Evolutionary conservation across 176 grass and related monocot genomes (phyloP), one percentile per base, ranked within the genome.

Genomic region (Oryza officinalis): DNA sequence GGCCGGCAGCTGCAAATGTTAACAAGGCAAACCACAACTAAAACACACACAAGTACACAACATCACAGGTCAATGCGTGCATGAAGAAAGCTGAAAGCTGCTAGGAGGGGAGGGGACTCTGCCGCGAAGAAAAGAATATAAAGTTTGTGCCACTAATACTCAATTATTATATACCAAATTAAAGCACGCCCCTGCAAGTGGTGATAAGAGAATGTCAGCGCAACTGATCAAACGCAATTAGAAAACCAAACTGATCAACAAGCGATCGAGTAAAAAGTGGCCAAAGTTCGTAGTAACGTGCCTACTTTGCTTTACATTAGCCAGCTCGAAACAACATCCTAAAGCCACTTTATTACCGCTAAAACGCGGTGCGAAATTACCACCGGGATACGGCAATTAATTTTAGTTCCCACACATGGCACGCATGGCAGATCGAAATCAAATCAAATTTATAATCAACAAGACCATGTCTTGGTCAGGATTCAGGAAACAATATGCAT

Each of bases 51-150:
- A 38, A 38, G 37, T 38, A 38, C 37, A 49, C 27, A 44, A 10
- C 30, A 44, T 10, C 40, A 47, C 63, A 64, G 86, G 86, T 65
- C 86, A 83, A 78, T 65, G 66, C 80, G n/a, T 61, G 46, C 73
- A 33, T 46, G 26, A 76, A 74, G 85, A 75, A 75, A 66, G 66
- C 33, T 8, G 72, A 77, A 28, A 82, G 72, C 72, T 49, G 78
- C 43, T 15, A 40, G 61, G 15, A 35, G 44, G 3, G 3, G 13
- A 8, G 5, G 4, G 25, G 27, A 66, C 18, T 28, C 52, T 47
- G 40, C 40, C 0, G 52, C 8, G 17, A 25, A 46, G 54, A 33
- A 59, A 13, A 22, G 26, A 30, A 26, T 57, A 38, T 26, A 69
- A 70, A 63, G 61, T 14, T 44, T 35, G 17, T 18, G 15, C 2